Percentiles rank a stretch among this genome's conserved stretches.
Conservation (phyloP, 164 flowering plant species). For the Stephania cephalantha region DNA sequence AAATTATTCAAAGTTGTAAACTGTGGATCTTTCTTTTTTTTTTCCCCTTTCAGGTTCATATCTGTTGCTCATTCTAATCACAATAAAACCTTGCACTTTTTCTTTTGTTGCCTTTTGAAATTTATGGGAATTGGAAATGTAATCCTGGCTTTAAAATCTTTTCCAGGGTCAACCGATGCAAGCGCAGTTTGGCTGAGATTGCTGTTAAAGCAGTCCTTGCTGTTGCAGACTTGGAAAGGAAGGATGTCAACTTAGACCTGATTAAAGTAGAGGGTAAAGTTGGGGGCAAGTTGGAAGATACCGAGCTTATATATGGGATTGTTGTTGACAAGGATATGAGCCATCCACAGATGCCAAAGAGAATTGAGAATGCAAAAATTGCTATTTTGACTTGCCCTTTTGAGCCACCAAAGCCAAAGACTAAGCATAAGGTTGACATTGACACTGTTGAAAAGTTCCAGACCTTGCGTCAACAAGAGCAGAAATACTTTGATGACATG, state of each 20-base stretch:
- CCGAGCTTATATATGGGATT: conserved; percentile 87
- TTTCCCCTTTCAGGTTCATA: neutral
- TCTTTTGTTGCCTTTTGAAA: neutral
- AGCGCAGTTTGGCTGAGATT: conserved; percentile 87
- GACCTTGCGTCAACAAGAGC: conserved; percentile 80
- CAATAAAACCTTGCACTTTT: neutral
- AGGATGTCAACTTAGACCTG: conserved; percentile 87
- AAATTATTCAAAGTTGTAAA: neutral
- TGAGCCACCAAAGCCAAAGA: conserved; percentile 99
- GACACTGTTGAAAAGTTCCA: conserved; percentile 95
- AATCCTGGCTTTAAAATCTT: conserved; percentile 2
- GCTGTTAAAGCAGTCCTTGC: conserved; percentile 97
- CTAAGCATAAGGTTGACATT: conserved; percentile 99
- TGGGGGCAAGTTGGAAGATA: conserved; percentile 94
- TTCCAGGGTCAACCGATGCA: conserved; percentile 94
- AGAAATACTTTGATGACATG: conserved; percentile 96
- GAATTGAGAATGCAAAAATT: conserved; percentile 83
- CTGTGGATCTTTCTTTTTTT: neutral
- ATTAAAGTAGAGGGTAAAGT: conserved; percentile 98
- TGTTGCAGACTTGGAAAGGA: conserved; percentile 97
- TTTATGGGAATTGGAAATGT: neutral
- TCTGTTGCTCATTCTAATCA: neutral
- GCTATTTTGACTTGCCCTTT: conserved; percentile 98
- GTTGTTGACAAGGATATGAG: conserved; percentile 98
- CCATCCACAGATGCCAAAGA: conserved; percentile 98